Conservation (phyloP, 2,329 filamentous ascomycete species). For the Verticillium albo-atrum region DNA sequence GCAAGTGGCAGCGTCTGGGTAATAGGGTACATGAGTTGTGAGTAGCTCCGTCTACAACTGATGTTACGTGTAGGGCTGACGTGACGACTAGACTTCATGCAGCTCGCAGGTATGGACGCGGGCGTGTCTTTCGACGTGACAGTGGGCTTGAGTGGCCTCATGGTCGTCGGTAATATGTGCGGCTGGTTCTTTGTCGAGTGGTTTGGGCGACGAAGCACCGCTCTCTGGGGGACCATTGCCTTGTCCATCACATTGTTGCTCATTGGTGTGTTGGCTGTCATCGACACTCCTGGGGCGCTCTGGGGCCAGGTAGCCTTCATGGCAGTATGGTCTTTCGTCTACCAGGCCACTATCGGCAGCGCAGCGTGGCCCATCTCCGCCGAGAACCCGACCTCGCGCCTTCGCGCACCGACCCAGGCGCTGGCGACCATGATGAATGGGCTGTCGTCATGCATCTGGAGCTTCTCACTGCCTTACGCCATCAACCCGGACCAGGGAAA, state of each 20-base stretch:
- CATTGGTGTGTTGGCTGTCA: slow-evolving; percentile 22
- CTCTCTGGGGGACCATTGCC: slow-evolving; percentile 13
- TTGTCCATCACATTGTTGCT: slow-evolving; percentile 21
- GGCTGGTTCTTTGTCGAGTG: slow-evolving; percentile 24
- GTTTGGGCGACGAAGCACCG: slow-evolving; percentile 21
- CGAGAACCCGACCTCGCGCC: slow-evolving; percentile 9
- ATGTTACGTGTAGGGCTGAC: neutral
- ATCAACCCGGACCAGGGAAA: slow-evolving; percentile 17
- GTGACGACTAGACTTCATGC: slow-evolving; percentile 17
- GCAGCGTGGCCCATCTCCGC: slow-evolving; percentile 19
- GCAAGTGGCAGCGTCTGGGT: slow-evolving; percentile 23
- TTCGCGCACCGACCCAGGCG: slow-evolving; percentile 10
- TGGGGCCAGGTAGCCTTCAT: slow-evolving; percentile 18
- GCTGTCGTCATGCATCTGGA: slow-evolving; percentile 11
- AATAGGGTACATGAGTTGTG: slow-evolving; percentile 18
- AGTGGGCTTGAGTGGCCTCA: slow-evolving; percentile 20
- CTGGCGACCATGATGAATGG: slow-evolving; percentile 10
- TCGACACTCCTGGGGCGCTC: slow-evolving; percentile 5
- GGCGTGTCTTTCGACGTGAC: slow-evolving; percentile 17
- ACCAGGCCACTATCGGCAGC: slow-evolving; percentile 28
- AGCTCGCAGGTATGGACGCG: slow-evolving; percentile 20
- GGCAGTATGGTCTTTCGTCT: slow-evolving; percentile 23
- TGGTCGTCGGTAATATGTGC: slow-evolving; percentile 24
- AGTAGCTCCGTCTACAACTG: neutral
- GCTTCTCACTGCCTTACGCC: slow-evolving; percentile 10